Conservation (phyloP, 1,139 yeast species). For the Yamadazyma atlantica region DNA sequence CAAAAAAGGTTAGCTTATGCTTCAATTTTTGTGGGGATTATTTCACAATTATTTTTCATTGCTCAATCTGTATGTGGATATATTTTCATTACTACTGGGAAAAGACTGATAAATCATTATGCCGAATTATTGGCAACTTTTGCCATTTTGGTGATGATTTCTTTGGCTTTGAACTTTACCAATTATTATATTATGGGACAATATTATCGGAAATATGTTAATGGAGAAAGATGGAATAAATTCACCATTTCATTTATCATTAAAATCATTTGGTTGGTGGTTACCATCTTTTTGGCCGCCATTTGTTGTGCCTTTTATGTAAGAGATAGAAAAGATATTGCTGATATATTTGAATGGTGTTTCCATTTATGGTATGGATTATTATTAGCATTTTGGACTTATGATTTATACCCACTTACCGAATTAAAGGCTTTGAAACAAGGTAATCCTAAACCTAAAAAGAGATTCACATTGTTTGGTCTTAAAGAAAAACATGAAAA, state of each 20-base stretch:
- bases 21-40: slow-evolving; percentile 22
- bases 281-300: slow-evolving; percentile 27
- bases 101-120: slow-evolving; percentile 23
- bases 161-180: slow-evolving; percentile 26
- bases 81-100: slow-evolving; percentile 19
- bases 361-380: slow-evolving; percentile 40
- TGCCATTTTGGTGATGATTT: slow-evolving; percentile 24
- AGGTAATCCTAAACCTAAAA: slow-evolving; percentile 6
- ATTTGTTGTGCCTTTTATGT: slow-evolving; percentile 30
- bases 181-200: slow-evolving; percentile 35
- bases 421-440: slow-evolving; percentile 21
- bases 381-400: slow-evolving; percentile 36
- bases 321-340: slow-evolving; percentile 17
- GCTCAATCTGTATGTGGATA: slow-evolving; percentile 24
- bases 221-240: slow-evolving; percentile 31
- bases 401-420: slow-evolving; percentile 36
- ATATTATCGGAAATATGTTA: slow-evolving; percentile 29
- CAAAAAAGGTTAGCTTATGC: slow-evolving; percentile 29
- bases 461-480: slow-evolving; percentile 12
- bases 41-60: slow-evolving; percentile 27
- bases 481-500: slow-evolving; percentile 9
- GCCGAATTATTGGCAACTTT: slow-evolving; percentile 26
- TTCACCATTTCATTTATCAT: slow-evolving; percentile 32
- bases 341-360: slow-evolving; percentile 35
- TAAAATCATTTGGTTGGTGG: slow-evolving; percentile 31